These are phyloP conservation scores for Kwoniella heveanensis DNA, from an alignment of 768 basidiomycete species.

Conservation along the genomic window DNA sequence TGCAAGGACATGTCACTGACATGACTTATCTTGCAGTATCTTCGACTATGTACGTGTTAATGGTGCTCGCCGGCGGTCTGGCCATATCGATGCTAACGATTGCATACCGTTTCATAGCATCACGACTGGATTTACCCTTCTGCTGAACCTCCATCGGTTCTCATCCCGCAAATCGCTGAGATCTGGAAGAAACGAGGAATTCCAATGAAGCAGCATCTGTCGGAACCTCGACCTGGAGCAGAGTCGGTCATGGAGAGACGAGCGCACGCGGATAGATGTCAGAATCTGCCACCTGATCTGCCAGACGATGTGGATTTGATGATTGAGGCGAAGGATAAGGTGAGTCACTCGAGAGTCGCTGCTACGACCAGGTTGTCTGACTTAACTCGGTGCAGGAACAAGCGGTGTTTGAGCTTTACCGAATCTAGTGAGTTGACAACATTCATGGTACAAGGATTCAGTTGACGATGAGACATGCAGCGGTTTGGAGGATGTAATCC, in stretches of 20 bases:
- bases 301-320: slow-evolving; percentile 65
- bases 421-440: slow-evolving; percentile 63
- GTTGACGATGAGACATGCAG: slow-evolving; percentile 17
- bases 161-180: slow-evolving; percentile 72
- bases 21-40: slow-evolving; percentile 23
- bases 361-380: no score
- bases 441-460: background rate
- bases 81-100: slow-evolving; percentile 54
- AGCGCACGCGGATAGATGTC: slow-evolving; percentile 82
- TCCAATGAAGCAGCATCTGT: slow-evolving; percentile 86
- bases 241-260: slow-evolving; percentile 78
- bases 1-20: slow-evolving; percentile 15
- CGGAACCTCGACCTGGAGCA: slow-evolving; percentile 83
- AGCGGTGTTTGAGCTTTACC: slow-evolving; percentile 80
- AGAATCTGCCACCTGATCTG: slow-evolving; percentile 65
- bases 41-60: slow-evolving; percentile 49
- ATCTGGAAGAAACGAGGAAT: slow-evolving; percentile 79
- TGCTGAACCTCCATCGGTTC: slow-evolving; percentile 62
- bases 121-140: slow-evolving; percentile 70
- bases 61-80: no score
- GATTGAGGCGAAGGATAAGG: slow-evolving; percentile 67
- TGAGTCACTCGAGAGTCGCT: slow-evolving; percentile 28
- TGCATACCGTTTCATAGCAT: slow-evolving; percentile 63
- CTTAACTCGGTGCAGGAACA: no score
- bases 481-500: slow-evolving; percentile 66